Base-by-base conservation (phyloP, 2,329 filamentous ascomycete species). In the Periconia macrospinosa region DNA sequence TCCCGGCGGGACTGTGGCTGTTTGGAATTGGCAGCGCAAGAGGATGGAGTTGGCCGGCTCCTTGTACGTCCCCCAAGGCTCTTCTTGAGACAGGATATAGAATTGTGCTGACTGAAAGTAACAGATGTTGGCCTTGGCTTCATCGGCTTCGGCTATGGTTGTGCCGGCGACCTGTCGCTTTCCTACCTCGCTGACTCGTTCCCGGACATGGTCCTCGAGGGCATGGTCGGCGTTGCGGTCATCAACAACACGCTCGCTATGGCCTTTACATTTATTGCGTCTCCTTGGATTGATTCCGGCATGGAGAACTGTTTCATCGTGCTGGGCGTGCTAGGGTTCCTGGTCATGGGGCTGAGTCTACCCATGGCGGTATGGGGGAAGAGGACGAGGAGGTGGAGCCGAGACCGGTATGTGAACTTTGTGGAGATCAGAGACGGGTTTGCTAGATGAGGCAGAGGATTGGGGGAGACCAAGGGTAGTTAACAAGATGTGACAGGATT, bases 131-230 rank as follows among this genome's bases (percentile, higher is more conserved):
- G 81, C 1, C 69, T 85, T 0, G 83, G 79, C 3, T 79, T 84
- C 58, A 84, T 84, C 27, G 83, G 83, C 5, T 85, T 85, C 50
- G 83, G 83, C 2, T 85, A 82, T 67, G 83, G 83, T 8, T 84
- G 82, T 47, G 81, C 81, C 2, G 83, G 83, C 6, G 83, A 85
- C 66, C 64, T 85, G 48, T 57, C 54, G 30, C 23, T 61, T 49
- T 57, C 59, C 5, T 61, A 61, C 40, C 53, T 61, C 33, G 59
- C 59, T 14, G 59, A 61, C 15, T 61, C 59, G 15, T 61, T 61
- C n/a, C 59, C 59, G 58, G 59, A 61, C 42, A 61, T 61, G 59
- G 59, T 61, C 19, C 59, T 61, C 40, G 59, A 61, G 30, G 59
- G 59, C 27, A 61, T 61, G 59, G 59, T 61, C 15, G 59, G 59